Percentiles rank a stretch among this genome's conserved stretches.
Conservation (phyloP, 164 flowering plant species). For the Annona cherimola region DNA sequence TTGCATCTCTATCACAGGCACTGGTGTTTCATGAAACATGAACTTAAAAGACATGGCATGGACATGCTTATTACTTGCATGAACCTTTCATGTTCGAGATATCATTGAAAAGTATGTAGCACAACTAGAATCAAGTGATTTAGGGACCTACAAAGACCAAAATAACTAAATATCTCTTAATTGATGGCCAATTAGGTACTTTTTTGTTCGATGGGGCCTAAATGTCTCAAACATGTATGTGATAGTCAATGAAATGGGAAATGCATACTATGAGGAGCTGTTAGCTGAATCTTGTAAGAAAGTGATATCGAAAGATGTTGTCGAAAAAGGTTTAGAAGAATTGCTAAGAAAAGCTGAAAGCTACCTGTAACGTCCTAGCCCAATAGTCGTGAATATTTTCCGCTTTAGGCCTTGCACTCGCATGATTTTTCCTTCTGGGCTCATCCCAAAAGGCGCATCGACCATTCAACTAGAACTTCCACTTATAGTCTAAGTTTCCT, state of each 20-base stretch:
- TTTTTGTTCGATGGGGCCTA: constrained; percentile 91
- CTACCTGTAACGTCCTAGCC: constrained; percentile 34
- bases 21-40: constrained; percentile 18
- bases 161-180: not conserved
- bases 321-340: constrained; percentile 62
- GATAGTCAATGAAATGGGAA: constrained; percentile 78
- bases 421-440: too few species aligned
- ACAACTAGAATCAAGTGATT: too few species aligned
- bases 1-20: constrained; percentile 93
- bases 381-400: too few species aligned
- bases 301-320: constrained; percentile 64
- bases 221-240: constrained; percentile 86
- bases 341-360: constrained; percentile 62
- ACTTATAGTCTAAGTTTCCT: too few species aligned
- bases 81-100: too few species aligned
- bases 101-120: too few species aligned
- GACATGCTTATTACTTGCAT: too few species aligned
- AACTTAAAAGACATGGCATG: not conserved
- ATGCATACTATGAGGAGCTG: constrained; percentile 85
- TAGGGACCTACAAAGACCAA: not conserved
- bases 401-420: too few species aligned
- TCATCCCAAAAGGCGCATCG: too few species aligned
- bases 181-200: constrained; percentile 44
- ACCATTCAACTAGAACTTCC: too few species aligned
- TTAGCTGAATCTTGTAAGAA: constrained; percentile 83